Base-by-base conservation (phyloP, 192 early-diverging fungal species). In the Backusella luteola region DNA sequence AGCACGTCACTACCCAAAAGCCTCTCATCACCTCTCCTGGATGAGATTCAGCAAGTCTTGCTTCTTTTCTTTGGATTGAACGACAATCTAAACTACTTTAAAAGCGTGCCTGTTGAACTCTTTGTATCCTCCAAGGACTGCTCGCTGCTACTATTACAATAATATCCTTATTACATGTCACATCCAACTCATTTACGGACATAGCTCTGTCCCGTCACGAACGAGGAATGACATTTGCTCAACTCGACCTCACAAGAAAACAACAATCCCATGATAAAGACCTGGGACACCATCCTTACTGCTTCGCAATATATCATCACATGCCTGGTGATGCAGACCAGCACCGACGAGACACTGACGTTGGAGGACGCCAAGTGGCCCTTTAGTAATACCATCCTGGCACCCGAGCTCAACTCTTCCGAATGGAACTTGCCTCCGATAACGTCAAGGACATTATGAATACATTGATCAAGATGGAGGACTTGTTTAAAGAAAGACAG, bases 61-160 rank as follows among this genome's bases (percentile, higher is more conserved):
- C 85, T 84, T 77, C 46, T 88, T 44, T 82, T 89, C 39, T 87
- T 84, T 70, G 75, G 81, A 34, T 68, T 89, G 12, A 77, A 87
- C 1, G 77, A 83, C 67, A 59, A 59, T 4, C 3, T 59, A 8
- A 59, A 9, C 9, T 2, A 59, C 7, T 59, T 59, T 26, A 59
- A 59, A 59, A 59, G 26, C 21, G 21, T 72, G 42, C 42, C 66
- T 23, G 11, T n/a, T 0, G 59, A 73, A 5, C n/a, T 79, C 0
- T 74, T 79, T 66, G 9, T 56, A 6, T 36, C 73, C 14, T 79
- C 34, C 39, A 73, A 73, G 23, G 69, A 79, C 6, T 79, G 73
- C 38, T 68, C 67, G 0, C 49, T 79, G 0, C 0, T n/a, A n/a
- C 23, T 79, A 26, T 26, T 75, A 2, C 49, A 70, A 35, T 36